Conservation (phyloP, 2,329 filamentous ascomycete genomes). For the Verticillium longisporum region DNA sequence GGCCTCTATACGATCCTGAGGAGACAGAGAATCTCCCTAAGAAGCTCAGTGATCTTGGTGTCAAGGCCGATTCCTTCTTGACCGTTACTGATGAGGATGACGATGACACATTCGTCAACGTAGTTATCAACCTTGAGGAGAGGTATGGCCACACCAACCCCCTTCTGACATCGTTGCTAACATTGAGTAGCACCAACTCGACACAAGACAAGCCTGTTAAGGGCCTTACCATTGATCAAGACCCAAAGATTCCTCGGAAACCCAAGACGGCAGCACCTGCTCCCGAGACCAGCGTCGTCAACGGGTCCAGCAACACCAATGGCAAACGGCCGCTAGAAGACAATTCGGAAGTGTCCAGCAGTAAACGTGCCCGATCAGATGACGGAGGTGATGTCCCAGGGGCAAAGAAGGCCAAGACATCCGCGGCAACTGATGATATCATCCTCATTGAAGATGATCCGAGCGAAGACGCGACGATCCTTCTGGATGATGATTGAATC, state of each 20-base stretch:
- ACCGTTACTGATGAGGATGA: slow-evolving; percentile 82
- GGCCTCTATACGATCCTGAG: slow-evolving; percentile 83
- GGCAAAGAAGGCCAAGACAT: slow-evolving; percentile 43
- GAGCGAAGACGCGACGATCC: slow-evolving; percentile 30
- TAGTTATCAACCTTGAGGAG: slow-evolving; percentile 65
- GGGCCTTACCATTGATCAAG: slow-evolving; percentile 31
- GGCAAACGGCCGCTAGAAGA: slow-evolving; percentile 31
- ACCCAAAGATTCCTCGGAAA: slow-evolving; percentile 45
- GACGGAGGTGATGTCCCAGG: slow-evolving; percentile 28
- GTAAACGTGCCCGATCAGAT: slow-evolving; percentile 41
- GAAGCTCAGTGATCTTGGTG: slow-evolving; percentile 71
- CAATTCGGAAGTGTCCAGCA: slow-evolving; percentile 21
- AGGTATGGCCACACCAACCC: slow-evolving; percentile 34
- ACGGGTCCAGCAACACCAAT: slow-evolving; percentile 32
- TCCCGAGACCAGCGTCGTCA: slow-evolving; percentile 20
- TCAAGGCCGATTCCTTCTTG: slow-evolving; percentile 68
- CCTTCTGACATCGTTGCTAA: slow-evolving; percentile 15
- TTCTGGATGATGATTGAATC: slow-evolving; percentile 33
- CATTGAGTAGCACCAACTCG: slow-evolving; percentile 27
- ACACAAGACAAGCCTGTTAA: slow-evolving; percentile 49
- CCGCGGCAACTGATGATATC: slow-evolving; percentile 32
- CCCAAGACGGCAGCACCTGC: slow-evolving; percentile 33
- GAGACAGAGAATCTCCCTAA: slow-evolving; percentile 79
- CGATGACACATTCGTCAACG: slow-evolving; percentile 67
- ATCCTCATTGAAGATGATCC: slow-evolving; percentile 21